Evolutionary conservation across 225 moss, liverwort and hornwort genomes (phyloP), one percentile per base, ranked within the genome.

Genomic region (Physcomitrium patens): DNA sequence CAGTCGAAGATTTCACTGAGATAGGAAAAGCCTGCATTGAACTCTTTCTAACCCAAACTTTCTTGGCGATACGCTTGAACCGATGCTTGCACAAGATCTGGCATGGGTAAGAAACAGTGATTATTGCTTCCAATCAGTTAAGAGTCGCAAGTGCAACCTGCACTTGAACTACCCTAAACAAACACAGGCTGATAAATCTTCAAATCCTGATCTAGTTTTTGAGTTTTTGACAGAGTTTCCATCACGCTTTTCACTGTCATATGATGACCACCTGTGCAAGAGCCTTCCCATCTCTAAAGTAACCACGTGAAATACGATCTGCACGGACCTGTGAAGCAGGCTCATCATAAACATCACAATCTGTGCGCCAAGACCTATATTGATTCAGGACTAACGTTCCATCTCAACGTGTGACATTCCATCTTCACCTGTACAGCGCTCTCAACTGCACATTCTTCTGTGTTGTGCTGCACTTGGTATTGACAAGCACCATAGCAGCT

Each of bases 11-110:
- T 91, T 91, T 13, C 88, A 24, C 24, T 24, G 1, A 1, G 24
- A 24, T 1, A 84, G 7, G 88, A 78, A 26, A 91, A 83, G 65
- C 81, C 79, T 87, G 88, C 76, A 76, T 17, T 88, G 79, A 41
- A 91, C 77, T 20, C 79, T 86, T 64, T 91, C 91, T 70, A 88
- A 64, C 50, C 82, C 82, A 76, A 91, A 91, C 63, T 91, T 86
- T 52, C 82, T 78, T 91, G 88, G 6, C 82, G 81, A 78, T 86
- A 65, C 24, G 82, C 88, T 44, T 86, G 82, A 27, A 78, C 86
- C 80, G 88, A 75, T 63, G 91, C 86, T 83, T 88, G 88, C 62
- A 88, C 88, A 58, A 91, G 76, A 57, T 88, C 84, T 19, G 82
- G 86, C 91, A 91, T 82, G 65, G 67, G 68, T 60, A 71, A 26